Base-by-base conservation (phyloP, 768 basidiomycete genomes). In the Boletus insuetus region DNA sequence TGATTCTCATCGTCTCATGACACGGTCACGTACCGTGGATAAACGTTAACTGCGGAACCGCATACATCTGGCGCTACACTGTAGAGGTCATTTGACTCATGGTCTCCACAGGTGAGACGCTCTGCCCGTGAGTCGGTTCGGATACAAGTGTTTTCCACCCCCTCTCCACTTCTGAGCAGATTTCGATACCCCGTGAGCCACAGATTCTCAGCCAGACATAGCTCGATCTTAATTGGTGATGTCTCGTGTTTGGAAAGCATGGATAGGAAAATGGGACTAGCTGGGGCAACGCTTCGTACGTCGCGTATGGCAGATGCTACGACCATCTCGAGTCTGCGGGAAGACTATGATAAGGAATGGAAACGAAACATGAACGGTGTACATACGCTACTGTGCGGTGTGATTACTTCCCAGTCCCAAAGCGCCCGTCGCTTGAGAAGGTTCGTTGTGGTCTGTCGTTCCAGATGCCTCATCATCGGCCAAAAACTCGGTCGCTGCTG, bases 401-500 rank as follows among this genome's bases (percentile, higher is more conserved):
- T 38, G 58, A 44, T 42, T 6, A n/a, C 26, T 50, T n/a, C 24
- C 50, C 29, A 37, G 35, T n/a, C 24, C 51, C 29, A 37, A 40
- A 13, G 59, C 42, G 43, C 58, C 58, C 0, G 55, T 60, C 11
- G 53, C 63, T 32, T 55, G 61, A 11, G 70, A 50, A 13, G 63
- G 62, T 32, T 71, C 66, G 37, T 59, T 58, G 55, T 64, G 67
- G 24, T 64, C 59, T 26, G 69, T 72, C 31, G 77, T 69, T 34
- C 77, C 80, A 13, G 81, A 55, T 22, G 62, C 68, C 17, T 77
- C 84, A 44, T 84, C 83, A 45, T 81, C 78, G 32, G 82, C 79
- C 46, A 89, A 60, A 57, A 88, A 88, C 51, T 84, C 83, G 16
- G 75, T 73, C n/a, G 85, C 79, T n/a, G 86, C 77, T 13, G 87